phyloP scores from a whole-genome alignment of 345 rosid species.

The Heritiera littoralis region DNA sequence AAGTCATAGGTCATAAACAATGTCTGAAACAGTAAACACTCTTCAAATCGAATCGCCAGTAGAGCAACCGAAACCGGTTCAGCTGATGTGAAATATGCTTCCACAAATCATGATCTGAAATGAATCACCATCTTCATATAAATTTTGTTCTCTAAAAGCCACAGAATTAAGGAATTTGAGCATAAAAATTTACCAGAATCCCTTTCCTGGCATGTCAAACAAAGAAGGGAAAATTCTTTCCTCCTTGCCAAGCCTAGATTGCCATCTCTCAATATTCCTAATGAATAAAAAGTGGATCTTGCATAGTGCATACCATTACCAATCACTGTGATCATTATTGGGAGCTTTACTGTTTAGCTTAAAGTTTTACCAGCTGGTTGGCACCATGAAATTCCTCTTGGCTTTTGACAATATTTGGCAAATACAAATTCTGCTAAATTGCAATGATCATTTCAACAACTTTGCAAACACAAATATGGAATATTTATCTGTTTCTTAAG shows the following conservation, averaged over 20 bases:
- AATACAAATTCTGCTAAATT: background rate
- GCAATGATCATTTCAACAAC: background rate
- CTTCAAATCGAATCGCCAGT: no score
- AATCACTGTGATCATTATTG: background rate
- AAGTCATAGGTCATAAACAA: no score
- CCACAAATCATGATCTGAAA: background rate
- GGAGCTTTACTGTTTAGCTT: background rate
- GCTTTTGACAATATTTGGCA: background rate
- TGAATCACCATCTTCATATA: background rate
- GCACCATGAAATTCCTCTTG: background rate
- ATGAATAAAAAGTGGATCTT: background rate
- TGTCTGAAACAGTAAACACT: no score
- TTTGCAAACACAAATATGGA: background rate
- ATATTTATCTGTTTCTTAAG: background rate
- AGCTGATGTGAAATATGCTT: background rate
- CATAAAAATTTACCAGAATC: background rate
- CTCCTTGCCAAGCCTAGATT: background rate
- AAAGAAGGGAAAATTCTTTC: background rate
- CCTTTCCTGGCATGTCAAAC: background rate
- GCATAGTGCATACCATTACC: background rate
- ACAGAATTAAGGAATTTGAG: background rate
- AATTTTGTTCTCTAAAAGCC: background rate
- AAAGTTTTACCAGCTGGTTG: constrained; percentile 8
- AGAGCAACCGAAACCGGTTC: no score
- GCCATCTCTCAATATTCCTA: background rate